A percentile compares a stretch with the other conserved stretches of the same genome.
phyloP scores from a whole-genome alignment of 768 basidiomycete genomes.

The Postia placenta region DNA sequence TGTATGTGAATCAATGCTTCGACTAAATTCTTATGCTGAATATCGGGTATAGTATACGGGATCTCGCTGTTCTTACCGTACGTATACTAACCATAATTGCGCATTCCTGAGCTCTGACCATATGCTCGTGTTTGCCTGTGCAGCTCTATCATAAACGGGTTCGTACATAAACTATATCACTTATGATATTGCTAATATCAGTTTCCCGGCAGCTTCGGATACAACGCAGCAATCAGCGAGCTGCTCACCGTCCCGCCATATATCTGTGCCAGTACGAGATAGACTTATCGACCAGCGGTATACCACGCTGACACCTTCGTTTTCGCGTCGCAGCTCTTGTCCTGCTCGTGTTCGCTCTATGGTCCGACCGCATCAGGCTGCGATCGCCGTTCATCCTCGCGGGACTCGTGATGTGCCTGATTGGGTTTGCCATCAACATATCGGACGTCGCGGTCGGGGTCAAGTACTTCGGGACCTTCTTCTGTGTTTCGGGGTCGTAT shows the following conservation, averaged over 20 bases:
- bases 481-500: conserved; percentile 60
- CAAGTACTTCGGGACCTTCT: conserved; percentile 72
- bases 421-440: conserved; percentile 63
- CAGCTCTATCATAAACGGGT: conserved; percentile 57
- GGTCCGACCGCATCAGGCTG: conserved; percentile 48
- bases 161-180: too few species aligned
- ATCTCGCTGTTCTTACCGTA: conserved; percentile 69
- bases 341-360: conserved; percentile 45
- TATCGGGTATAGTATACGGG: conserved; percentile 54
- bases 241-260: conserved; percentile 66
- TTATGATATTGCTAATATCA: too few species aligned
- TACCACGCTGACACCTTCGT: background rate
- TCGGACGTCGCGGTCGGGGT: conserved; percentile 42
- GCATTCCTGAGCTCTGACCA: background rate
- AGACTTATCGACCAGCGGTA: too few species aligned
- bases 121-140: background rate
- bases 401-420: conserved; percentile 41
- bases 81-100: conserved; percentile 28
- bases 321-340: conserved; percentile 50
- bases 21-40: too few species aligned
- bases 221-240: conserved; percentile 49
- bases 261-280: conserved; percentile 50
- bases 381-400: conserved; percentile 56
- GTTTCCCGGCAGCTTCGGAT: conserved; percentile 46
- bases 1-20: conserved; percentile 44